Evolutionary conservation across 176 grass and related monocot genomes (phyloP).

Genomic region (Carex parvula): DNA sequence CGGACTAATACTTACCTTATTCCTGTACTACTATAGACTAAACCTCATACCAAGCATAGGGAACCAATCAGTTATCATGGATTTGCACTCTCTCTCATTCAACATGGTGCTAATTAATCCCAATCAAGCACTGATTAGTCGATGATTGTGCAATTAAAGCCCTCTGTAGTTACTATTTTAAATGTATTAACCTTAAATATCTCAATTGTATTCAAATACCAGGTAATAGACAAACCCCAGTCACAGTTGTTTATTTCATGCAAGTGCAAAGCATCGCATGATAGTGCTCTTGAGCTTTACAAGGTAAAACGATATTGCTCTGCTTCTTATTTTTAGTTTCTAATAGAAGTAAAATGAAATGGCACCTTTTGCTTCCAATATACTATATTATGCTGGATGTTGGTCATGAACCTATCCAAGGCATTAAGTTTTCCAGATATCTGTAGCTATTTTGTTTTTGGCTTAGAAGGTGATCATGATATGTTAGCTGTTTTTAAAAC

Average conservation of each 20-base stretch:
- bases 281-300: constrained; percentile 44
- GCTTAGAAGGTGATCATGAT: too few relatives aligned
- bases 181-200: not conserved
- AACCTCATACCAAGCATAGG: too few relatives aligned
- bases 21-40: too few relatives aligned
- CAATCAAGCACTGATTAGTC: not conserved
- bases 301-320: constrained; percentile 41
- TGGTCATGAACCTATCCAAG: not conserved
- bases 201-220: not conserved
- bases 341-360: not conserved
- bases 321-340: not conserved
- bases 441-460: too few relatives aligned
- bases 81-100: not conserved
- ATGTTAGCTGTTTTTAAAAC: too few relatives aligned
- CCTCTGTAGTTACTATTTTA: not conserved
- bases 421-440: not conserved
- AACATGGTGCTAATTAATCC: not conserved
- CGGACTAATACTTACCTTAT: too few relatives aligned
- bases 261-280: constrained; percentile 51
- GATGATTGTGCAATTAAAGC: not conserved
- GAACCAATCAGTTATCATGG: not conserved
- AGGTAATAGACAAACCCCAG: constrained; percentile 57
- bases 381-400: not conserved
- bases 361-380: not conserved
- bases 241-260: constrained; percentile 49